A percentile compares a stretch with the other conserved stretches of the same genome.
Evolutionary conservation across 192 early-diverging fungal species (phyloP).

Genomic region (Bifiguratus adelaidae): DNA sequence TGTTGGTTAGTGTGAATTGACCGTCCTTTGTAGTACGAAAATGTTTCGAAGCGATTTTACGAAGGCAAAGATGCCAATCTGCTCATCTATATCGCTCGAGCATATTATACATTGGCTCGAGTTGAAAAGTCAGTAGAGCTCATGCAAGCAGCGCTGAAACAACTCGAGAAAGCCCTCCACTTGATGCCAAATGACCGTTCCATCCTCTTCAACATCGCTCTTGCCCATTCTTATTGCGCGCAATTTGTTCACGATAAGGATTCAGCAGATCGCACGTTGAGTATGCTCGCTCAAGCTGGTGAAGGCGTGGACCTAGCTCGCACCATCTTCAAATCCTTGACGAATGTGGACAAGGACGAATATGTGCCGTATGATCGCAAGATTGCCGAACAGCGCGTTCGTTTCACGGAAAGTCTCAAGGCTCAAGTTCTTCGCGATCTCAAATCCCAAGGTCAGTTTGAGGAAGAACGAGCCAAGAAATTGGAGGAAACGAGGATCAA

Average conservation of each 20-base stretch:
- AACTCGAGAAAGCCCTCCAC: constrained; percentile 32
- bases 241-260: constrained; percentile 67
- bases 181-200: constrained; percentile 44
- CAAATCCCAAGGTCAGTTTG: constrained; percentile 46
- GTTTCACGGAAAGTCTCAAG: constrained; percentile 46
- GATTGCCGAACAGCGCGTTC: constrained; percentile 50
- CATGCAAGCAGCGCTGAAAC: constrained; percentile 44
- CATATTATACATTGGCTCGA: constrained; percentile 50
- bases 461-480: constrained; percentile 34
- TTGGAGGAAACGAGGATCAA: constrained; percentile 38
- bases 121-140: constrained; percentile 43
- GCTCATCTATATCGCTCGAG: constrained; percentile 40
- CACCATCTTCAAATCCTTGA: constrained; percentile 23
- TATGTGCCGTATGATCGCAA: constrained; percentile 46
- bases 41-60: constrained; percentile 38
- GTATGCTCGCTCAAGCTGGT: constrained; percentile 43
- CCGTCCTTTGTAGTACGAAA: constrained; percentile 43
- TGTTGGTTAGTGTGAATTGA: background rate
- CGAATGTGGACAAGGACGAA: constrained; percentile 24
- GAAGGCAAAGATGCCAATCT: constrained; percentile 37
- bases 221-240: constrained; percentile 77
- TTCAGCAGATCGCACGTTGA: constrained; percentile 44
- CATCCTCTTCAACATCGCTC: constrained; percentile 57
- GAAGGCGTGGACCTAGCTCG: constrained; percentile 39
- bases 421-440: constrained; percentile 41